Base-by-base conservation (phyloP, 1,139 yeast genomes). In the Kodamaea arcana region DNA sequence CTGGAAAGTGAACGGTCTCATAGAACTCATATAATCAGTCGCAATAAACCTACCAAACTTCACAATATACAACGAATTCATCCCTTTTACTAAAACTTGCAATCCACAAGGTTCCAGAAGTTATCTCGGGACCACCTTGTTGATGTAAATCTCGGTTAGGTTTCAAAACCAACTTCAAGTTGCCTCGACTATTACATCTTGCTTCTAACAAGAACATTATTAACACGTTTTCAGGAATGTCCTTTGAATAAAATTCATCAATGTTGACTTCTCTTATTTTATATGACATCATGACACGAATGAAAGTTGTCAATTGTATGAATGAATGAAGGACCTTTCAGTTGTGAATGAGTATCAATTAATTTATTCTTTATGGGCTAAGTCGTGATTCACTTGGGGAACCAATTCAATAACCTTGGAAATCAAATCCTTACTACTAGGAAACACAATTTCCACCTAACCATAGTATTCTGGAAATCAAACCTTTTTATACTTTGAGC, bases 261-360 rank as follows among this genome's bases (percentile, higher is more conserved):
- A 37, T 34, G 27, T 37, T 37, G 21, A 37, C 38, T 23, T 37
- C 41, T 30, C 41, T 34, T 15, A 37, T 37, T 29, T 37, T 37
- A 33, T 37, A 37, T 6, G 12, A 13, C 28, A 25, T 25, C 17
- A 18, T 18, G n/a, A n/a, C n/a, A n/a, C n/a, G n/a, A n/a, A n/a
- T n/a, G n/a, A n/a, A n/a, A n/a, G n/a, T n/a, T n/a, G n/a, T n/a
- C n/a, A n/a, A n/a, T n/a, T n/a, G n/a, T n/a, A n/a, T n/a, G n/a
- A n/a, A n/a, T n/a, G n/a, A n/a, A n/a, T n/a, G n/a, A n/a, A n/a
- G n/a, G n/a, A n/a, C n/a, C n/a, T n/a, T n/a, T n/a, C n/a, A n/a
- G n/a, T n/a, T n/a, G n/a, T n/a, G n/a, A n/a, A n/a, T n/a, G n/a
- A n/a, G n/a, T n/a, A n/a, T n/a, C n/a, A n/a, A n/a, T n/a, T n/a